Base-by-base conservation (phyloP, 2,329 filamentous ascomycete species). In the Fusarium sacchari region DNA sequence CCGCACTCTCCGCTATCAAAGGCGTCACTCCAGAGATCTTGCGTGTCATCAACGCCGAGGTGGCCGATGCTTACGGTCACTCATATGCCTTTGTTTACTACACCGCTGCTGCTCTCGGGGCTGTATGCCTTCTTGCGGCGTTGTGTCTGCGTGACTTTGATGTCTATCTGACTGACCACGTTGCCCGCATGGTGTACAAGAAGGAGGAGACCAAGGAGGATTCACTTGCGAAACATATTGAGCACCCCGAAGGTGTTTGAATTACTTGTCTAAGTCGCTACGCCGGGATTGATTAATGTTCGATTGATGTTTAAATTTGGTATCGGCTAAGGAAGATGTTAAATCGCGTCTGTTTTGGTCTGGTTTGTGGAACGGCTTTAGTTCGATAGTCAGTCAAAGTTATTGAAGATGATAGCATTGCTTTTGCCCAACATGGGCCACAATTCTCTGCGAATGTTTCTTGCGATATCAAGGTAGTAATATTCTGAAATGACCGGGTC, bases 301-400 rank as follows among this genome's bases (percentile, higher is more conserved):
- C 8, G 6, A 5, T 46, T 8, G 22, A 3, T 6, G 12, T 20
- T 46, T 5, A 2, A 9, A 10, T 20, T 28, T 5, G 11, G n/a
- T 18, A 24, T 24, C 15, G 24, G 15, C 6, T 14, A 3, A 24
- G n/a, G 40, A 15, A 18, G 17, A 3, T 10, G 20, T 39, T 13
- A 39, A 39, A 39, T 42, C 17, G 12, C n/a, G 40, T 43, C 15
- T 6, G 40, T 44, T 44, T 20, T 20, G 24, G 24, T 26, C 7
- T 9, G 7, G 42, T 46, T 5, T 46, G 24, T 20, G 24, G 13
- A 22, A 28, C 22, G 26, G 26, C 7, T 46, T 28, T 4, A 15
- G 4, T 10, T 28, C 0, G 28, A 22, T 14, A 7, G 20, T 22
- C 18, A 13, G 5, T 46, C 3, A 5, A 5, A 9, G 5, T 13